A percentile compares a stretch with the other conserved stretches of the same genome.
These are phyloP conservation scores for Ophiocordyceps camponoti-floridani DNA, from an alignment of 2,329 filamentous ascomycete genomes.

Conservation along the genomic window DNA sequence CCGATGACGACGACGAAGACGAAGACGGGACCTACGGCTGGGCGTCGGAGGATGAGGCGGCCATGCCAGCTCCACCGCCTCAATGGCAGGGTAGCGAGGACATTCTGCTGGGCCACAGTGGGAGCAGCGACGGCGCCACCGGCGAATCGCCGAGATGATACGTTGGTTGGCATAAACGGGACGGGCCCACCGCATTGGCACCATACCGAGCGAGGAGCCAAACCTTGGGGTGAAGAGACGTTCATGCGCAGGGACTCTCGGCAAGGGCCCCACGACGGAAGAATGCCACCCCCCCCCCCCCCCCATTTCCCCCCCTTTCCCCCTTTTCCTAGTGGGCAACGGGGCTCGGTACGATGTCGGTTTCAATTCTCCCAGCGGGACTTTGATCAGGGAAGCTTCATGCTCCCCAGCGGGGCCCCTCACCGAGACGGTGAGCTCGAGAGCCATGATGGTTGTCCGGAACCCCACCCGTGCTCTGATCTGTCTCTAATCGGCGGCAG, in stretches of 20 bases:
- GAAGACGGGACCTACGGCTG: slow-evolving; percentile 61
- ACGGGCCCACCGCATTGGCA: slow-evolving; percentile 1
- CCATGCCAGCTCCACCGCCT: slow-evolving; percentile 39
- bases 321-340: background rate
- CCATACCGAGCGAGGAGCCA: background rate
- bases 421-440: no score
- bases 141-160: slow-evolving; percentile 12
- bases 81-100: slow-evolving; percentile 54
- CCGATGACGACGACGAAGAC: slow-evolving; percentile 47
- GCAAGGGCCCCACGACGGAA: background rate
- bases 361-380: no score
- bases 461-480: no score
- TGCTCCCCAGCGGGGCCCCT: no score
- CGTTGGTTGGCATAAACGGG: slow-evolving; percentile 2
- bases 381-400: no score
- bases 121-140: slow-evolving; percentile 9
- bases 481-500: no score
- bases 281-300: background rate
- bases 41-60: slow-evolving; percentile 47
- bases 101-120: slow-evolving; percentile 30
- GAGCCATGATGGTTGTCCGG: no score
- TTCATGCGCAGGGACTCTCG: background rate
- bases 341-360: no score
- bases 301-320: background rate
- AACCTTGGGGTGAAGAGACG: background rate